These are phyloP conservation scores for Quercus berberidifolia DNA, from an alignment of 306 rosid genomes.

Conservation along the genomic window DNA sequence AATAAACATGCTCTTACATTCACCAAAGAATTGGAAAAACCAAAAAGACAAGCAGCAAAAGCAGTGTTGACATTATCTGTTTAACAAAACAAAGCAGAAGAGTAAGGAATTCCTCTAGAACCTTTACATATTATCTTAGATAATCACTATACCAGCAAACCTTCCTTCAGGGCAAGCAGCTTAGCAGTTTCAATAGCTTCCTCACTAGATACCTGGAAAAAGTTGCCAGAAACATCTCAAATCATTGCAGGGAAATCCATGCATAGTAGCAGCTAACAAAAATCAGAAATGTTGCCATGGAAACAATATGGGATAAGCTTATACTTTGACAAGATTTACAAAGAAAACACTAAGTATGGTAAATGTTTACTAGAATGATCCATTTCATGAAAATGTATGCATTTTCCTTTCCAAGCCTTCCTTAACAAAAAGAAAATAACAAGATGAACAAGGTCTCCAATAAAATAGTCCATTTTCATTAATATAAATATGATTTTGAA, in stretches of 20 bases:
- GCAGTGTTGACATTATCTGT: not conserved
- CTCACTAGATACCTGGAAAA: conserved; percentile 51
- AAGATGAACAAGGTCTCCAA: not conserved
- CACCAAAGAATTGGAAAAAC: not conserved
- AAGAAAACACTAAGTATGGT: not conserved
- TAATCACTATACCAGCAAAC: conserved; percentile 54
- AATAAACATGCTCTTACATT: conserved; percentile 7
- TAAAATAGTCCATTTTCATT: not conserved
- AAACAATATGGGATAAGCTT: not conserved
- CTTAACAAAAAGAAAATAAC: not conserved
- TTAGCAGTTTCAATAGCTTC: conserved; percentile 73
- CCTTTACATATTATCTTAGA: not conserved
- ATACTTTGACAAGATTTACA: not conserved
- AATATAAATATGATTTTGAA: not conserved
- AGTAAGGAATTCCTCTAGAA: not conserved
- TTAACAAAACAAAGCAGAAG: not conserved
- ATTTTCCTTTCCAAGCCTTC: not conserved
- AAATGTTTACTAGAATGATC: not conserved
- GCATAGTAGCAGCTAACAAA: not conserved
- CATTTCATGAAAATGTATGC: not conserved
- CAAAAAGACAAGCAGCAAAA: not conserved
- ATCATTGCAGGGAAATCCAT: not conserved
- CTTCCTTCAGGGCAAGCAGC: conserved; percentile 72
- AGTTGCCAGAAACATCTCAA: conserved; percentile 3
- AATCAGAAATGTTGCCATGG: not conserved